These are phyloP conservation scores for Pichia eremophila DNA, from an alignment of 805 yeast genomes.

Conservation along the genomic window DNA sequence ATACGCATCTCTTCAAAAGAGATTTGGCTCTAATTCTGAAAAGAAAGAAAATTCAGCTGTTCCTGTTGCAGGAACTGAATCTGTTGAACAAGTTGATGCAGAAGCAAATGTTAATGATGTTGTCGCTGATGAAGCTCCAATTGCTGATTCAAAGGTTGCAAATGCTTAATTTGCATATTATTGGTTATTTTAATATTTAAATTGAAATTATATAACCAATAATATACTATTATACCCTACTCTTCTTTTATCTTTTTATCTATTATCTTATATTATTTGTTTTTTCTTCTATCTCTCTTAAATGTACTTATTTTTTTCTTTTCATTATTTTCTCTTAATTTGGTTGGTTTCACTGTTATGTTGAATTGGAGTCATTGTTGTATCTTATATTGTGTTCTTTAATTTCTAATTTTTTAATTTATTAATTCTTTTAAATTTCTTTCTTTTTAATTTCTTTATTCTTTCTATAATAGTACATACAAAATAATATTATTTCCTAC, in stretches of 20 bases:
- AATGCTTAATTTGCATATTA: conserved; percentile 1
- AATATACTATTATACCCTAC: too few relatives aligned
- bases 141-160: conserved; percentile 10
- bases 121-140: conserved; percentile 14
- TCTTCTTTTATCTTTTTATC: too few relatives aligned
- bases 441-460: too few relatives aligned
- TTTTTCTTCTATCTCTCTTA: background rate
- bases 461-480: background rate
- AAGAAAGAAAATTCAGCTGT: conserved; percentile 11
- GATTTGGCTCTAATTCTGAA: conserved; percentile 15
- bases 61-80: conserved; percentile 11
- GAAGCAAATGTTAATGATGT: conserved; percentile 1
- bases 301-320: too few relatives aligned
- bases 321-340: too few relatives aligned
- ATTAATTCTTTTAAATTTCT: too few relatives aligned
- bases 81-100: background rate
- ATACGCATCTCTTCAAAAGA: conserved; percentile 22
- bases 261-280: background rate
- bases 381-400: too few relatives aligned
- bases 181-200: background rate
- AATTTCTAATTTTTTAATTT: too few relatives aligned
- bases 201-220: too few relatives aligned
- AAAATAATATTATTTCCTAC: background rate
- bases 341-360: too few relatives aligned
- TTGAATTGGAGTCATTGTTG: too few relatives aligned